Percentiles rank a stretch among this genome's conserved stretches.
Evolutionary conservation across 75 land plant species (phyloP).

Genomic region (Adiantum capillusveneris): DNA sequence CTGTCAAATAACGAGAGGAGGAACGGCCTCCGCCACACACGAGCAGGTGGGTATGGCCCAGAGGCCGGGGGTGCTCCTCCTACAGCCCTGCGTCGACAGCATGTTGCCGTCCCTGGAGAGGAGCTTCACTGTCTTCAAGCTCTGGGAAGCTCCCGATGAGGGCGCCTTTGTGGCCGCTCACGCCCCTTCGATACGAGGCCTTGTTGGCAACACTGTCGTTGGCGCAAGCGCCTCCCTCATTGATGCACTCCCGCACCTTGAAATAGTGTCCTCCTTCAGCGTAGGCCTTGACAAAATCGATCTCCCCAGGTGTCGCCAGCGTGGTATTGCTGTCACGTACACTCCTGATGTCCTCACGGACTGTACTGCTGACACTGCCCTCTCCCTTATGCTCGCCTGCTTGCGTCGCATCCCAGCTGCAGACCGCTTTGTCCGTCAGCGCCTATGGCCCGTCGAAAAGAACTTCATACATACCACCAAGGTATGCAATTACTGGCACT

Average conservation of each 20-base stretch:
- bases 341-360: slow-evolving; percentile 93
- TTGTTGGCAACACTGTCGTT: slow-evolving; percentile 44
- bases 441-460: slow-evolving; percentile 51
- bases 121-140: slow-evolving; percentile 41
- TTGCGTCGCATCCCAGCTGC: slow-evolving; percentile 57
- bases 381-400: slow-evolving; percentile 57
- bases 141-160: slow-evolving; percentile 32
- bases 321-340: slow-evolving; percentile 63
- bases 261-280: slow-evolving; percentile 67
- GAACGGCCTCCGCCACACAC: too few species aligned
- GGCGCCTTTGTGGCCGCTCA: slow-evolving; percentile 23
- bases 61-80: neutral
- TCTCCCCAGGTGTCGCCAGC: slow-evolving; percentile 57
- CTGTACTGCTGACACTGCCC: slow-evolving; percentile 81
- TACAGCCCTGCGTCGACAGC: slow-evolving; percentile 14
- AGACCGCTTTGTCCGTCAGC: slow-evolving; percentile 76
- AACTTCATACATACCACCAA: slow-evolving; percentile 53
- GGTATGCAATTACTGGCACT: too few species aligned
- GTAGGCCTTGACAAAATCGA: slow-evolving; percentile 79
- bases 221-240: slow-evolving; percentile 53
- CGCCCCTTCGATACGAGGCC: slow-evolving; percentile 42
- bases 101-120: slow-evolving; percentile 44
- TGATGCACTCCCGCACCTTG: slow-evolving; percentile 58
- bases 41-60: too few species aligned
- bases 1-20: too few species aligned